These are phyloP conservation scores for Lactifluus echinatus DNA, from an alignment of 768 basidiomycete genomes.

Conservation along the genomic window DNA sequence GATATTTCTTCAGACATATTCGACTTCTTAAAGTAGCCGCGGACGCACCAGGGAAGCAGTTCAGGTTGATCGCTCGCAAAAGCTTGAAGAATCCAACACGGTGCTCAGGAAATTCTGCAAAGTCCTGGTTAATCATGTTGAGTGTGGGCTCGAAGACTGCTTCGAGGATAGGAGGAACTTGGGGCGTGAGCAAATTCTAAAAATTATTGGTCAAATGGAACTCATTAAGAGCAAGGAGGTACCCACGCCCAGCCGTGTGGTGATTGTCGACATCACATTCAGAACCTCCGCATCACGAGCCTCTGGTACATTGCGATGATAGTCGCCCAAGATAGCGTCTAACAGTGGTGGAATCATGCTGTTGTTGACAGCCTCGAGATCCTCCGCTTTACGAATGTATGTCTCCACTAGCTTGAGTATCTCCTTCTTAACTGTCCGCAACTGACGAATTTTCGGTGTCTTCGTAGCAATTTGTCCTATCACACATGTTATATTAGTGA, in stretches of 20 bases:
- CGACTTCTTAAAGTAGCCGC: neutral
- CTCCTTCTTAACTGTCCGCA: constrained; percentile 98
- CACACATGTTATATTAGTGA: constrained; percentile 8
- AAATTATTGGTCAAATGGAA: constrained; percentile 13
- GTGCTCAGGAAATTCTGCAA: constrained; percentile 97
- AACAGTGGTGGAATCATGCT: constrained; percentile 92
- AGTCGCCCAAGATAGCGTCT: constrained; percentile 97
- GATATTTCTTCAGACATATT: neutral
- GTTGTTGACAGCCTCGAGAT: constrained; percentile 83
- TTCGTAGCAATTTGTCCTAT: constrained; percentile 87
- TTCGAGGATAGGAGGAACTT: constrained; percentile 91
- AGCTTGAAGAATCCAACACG: constrained; percentile 96
- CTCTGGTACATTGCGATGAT: constrained; percentile 85
- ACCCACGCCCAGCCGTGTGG: constrained; percentile 77
- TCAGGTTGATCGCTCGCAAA: constrained; percentile 81
- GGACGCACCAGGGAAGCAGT: constrained; percentile 89
- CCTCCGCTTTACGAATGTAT: constrained; percentile 95
- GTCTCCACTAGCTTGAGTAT: constrained; percentile 96
- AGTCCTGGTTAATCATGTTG: constrained; percentile 99
- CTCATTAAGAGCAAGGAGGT: neutral
- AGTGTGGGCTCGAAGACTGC: constrained; percentile 96
- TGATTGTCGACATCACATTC: constrained; percentile 95
- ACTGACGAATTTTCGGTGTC: constrained; percentile 89
- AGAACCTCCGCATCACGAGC: constrained; percentile 96
- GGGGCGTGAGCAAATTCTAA: constrained; percentile 79